Base-by-base conservation (phyloP, 2,329 filamentous ascomycete genomes). In the Pyrenophora tritici-repentis region DNA sequence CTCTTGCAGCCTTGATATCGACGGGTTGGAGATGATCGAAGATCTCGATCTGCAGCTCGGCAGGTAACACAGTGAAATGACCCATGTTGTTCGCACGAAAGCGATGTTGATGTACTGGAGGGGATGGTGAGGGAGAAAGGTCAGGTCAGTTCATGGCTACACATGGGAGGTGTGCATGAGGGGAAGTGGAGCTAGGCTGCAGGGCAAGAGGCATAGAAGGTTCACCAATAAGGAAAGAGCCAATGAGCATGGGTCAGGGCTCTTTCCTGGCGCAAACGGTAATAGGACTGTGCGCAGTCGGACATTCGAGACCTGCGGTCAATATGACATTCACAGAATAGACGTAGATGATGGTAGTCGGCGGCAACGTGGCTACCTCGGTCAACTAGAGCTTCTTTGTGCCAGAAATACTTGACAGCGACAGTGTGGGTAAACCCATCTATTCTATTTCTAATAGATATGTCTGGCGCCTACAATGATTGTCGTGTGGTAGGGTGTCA, bases 41-140 rank as follows among this genome's bases (percentile, higher is more conserved):
- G 37, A 68, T 62, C 3, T 67, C 39, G 22, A 70, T 62, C 12
- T 65, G 65, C 1, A 72, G 59, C 32, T 72, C 68, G 2, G 65
- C 52, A 18, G 67, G 69, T 14, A 71, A 44, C 4, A 49, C 32
- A 17, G 53, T 42, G 8, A 67, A 55, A 12, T 44, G 32, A 29
- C 26, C 9, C 52, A 57, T 57, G 3, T 35, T 46, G 24, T 16
- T 35, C 13, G 7, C 22, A 4, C 16, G 13, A n/a, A 24, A 20
- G n/a, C 13, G 7, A 17, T 13, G 20, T 10, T 47, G 6, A 2
- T n/a, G 22, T 13, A 44, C 20, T 32, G 35, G 18, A 38, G 34
- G 41, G 13, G 6, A 14, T 42, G 8, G 20, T 14, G 20, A 31
- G 6, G 14, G 22, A 36, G 37, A 22, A 31, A 43, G 22, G 33